Evolutionary conservation across 345 rosid species (phyloP).

Genomic region (sweet orange (Citrus sinensis)): DNA sequence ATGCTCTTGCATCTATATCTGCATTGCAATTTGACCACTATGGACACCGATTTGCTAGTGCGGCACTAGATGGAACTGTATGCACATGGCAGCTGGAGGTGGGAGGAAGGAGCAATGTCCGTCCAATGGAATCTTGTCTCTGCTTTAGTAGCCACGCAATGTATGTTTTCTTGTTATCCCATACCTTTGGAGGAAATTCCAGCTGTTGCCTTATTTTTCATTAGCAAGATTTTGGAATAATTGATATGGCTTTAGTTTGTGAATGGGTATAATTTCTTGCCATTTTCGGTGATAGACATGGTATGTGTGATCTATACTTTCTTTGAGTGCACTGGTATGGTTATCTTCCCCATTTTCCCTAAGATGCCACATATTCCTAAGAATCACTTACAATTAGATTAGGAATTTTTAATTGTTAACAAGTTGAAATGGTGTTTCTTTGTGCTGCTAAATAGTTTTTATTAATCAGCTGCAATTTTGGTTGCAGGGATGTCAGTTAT

Average conservation of each 20-base stretch:
- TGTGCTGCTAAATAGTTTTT: neutral
- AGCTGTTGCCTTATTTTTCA: constrained; percentile 4
- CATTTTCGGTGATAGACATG: neutral
- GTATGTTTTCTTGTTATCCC: constrained; percentile 45
- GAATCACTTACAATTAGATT: neutral
- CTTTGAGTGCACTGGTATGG: neutral
- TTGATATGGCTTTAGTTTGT: neutral
- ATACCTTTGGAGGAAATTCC: neutral
- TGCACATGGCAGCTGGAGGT: constrained; percentile 95
- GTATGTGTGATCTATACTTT: neutral
- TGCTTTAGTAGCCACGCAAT: constrained; percentile 81
- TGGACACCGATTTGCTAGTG: constrained; percentile 88
- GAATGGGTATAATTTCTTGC: constrained; percentile 2
- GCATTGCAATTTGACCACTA: constrained; percentile 78
- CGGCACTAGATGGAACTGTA: constrained; percentile 87
- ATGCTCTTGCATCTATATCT: constrained; percentile 84
- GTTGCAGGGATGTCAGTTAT: constrained; percentile 80
- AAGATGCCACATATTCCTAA: neutral
- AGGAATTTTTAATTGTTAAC: neutral
- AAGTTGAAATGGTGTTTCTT: neutral
- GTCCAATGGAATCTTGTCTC: constrained; percentile 82
- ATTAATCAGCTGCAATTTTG: constrained; percentile 13
- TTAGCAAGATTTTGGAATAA: neutral
- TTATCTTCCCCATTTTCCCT: neutral
- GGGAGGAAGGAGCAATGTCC: constrained; percentile 82